phyloP scores from a whole-genome alignment of 129 eudicot species.

The Helichrysum umbraculigerum region DNA sequence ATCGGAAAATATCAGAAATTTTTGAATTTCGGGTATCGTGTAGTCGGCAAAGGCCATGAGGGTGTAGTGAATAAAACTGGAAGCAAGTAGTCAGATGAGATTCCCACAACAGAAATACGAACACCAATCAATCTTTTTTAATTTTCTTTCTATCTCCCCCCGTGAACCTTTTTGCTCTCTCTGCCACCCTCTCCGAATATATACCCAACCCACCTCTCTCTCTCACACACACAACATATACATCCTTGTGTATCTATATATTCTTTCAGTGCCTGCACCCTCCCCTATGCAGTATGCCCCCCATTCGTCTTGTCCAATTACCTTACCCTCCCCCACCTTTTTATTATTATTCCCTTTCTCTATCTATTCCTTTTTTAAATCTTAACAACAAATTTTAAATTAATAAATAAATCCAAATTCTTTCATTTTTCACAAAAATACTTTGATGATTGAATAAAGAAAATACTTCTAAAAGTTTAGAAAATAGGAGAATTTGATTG shows the following conservation, averaged over 20 bases:
- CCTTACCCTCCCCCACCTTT: conserved; percentile 14
- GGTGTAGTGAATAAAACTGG: not conserved
- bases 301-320: conserved; percentile 41
- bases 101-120: conserved; percentile 19
- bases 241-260: conserved; percentile 35
- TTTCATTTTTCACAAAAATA: no score
- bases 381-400: not conserved
- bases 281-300: conserved; percentile 24
- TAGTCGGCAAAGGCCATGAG: no score
- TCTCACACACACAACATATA: not conserved
- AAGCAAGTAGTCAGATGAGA: conserved; percentile 35
- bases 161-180: conserved; percentile 23
- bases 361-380: no score
- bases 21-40: no score
- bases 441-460: not conserved
- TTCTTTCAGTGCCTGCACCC: conserved; percentile 34
- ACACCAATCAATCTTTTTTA: conserved; percentile 30
- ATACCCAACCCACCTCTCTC: not conserved
- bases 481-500: not conserved
- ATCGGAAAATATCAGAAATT: no score
- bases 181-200: not conserved
- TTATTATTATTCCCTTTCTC: not conserved
- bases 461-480: not conserved
- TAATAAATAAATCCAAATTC: no score
- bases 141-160: not conserved